Percentiles rank a stretch among this genome's conserved stretches.
phyloP scores from a whole-genome alignment of 83 land plant species.

The Picea mariana region DNA sequence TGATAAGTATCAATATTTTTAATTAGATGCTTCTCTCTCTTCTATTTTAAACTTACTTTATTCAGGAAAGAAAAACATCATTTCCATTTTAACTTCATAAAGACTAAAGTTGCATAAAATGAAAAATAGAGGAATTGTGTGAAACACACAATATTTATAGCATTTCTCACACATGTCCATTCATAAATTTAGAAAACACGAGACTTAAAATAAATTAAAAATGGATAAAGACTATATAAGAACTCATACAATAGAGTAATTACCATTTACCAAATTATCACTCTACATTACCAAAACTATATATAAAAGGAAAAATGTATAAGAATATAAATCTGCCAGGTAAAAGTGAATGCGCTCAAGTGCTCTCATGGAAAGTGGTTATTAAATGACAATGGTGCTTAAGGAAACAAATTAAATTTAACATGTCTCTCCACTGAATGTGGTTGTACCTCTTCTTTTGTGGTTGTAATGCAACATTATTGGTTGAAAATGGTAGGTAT shows the following conservation, averaged over 20 bases:
- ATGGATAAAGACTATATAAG: no score
- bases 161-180: no score
- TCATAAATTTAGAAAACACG: no score
- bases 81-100: background rate
- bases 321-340: background rate
- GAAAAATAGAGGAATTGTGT: no score
- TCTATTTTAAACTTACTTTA: no score
- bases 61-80: no score
- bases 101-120: background rate
- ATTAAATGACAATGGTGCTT: background rate
- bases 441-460: background rate
- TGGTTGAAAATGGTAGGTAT: slow-evolving; percentile 7
- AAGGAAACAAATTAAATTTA: background rate
- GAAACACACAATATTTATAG: no score
- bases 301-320: background rate
- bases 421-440: background rate
- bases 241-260: no score
- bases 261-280: no score
- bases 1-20: no score
- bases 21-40: no score
- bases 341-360: background rate
- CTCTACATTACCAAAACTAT: background rate
- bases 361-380: background rate
- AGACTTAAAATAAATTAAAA: no score
- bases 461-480: slow-evolving; percentile 3